Evolutionary conservation across 495 filamentous ascomycete species (phyloP), one percentile per base, ranked within the genome.

Genomic region (Daldinia concentrica): DNA sequence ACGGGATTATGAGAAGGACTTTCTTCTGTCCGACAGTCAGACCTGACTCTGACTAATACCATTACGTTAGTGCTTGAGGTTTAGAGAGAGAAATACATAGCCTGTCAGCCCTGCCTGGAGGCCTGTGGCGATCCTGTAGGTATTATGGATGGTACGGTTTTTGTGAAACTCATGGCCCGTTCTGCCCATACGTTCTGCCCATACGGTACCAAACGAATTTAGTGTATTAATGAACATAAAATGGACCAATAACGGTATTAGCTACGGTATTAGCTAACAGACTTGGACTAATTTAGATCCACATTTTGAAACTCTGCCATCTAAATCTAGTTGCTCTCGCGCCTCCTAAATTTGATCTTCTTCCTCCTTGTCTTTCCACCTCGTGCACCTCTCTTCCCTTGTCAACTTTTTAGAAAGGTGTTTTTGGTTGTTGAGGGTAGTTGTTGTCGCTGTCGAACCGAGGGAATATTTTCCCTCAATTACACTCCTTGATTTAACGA

Each of bases 261-360:
- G 24, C 24, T 52, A 1, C 62, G 24, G 61, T 67, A 56, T 34
- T 55, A 22, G 58, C 36, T 48, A 22, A 48, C 43, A 24, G 43
- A 61, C 48, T 65, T 36, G 12, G 11, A 41, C 36, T 65, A 56
- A 50, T 54, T 71, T 58, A 45, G 69, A 50, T 58, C 69, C 69
- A 68, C 64, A 36, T 64, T 64, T 72, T 36, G 55, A 60, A 61
- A 64, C 64, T 63, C 51, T 64, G 52, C 64, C 32, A 43, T 64
- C 19, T 36, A 54, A 67, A 51, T 54, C 50, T 6, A 30, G 15
- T 54, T 64, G 59, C 52, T 60, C 55, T 66, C 30, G 58, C 58
- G 59, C 69, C 30, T 67, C 52, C 63, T 64, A 73, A 73, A 63
- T 69, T 73, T 69, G 39, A 56, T 58, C 55, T 66, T 66, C 71